Base-by-base conservation (phyloP, 1,284 basidiomycete species). In the Meira miltonrushii region DNA sequence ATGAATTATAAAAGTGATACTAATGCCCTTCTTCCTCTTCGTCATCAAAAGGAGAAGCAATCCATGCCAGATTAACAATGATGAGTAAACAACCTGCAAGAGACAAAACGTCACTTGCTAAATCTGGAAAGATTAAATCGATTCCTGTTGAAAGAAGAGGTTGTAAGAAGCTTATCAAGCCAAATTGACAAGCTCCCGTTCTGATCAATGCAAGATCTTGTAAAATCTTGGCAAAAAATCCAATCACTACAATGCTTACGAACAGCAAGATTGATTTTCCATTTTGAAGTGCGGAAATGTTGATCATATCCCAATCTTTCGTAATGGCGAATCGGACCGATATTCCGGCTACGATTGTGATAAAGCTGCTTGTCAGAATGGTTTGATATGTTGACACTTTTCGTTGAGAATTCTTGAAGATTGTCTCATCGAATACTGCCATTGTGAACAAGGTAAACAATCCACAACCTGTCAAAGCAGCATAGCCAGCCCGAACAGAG, bases 121-220 rank as follows among this genome's bases (percentile, higher is more conserved):
- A 23, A 25, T 48, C 46, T 25, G 25, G 23, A 25, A 48, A 48
- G 2, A 48, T 21, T 48, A 23, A 21, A 21, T 48, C 17, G 21
- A 48, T n/a, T 21, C 46, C 46, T 9, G 46, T 48, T 5, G 46
- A 48, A 23, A 48, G 21, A 23, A 48, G 12, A 17, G 46, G 46
- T 48, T 48, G 46, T 48, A 48, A 21, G 12, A 48, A 48, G 23
- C 17, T 48, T 5, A 48, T 23, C 23, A 48, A 48, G 12, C 17
- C 17, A 5, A 48, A 12, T 25, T 48, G n/a, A 13, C 23, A 13
- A 6, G 46, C 17, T 8, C 17, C 17, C 12, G 17, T 48, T 23
- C 17, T 48, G 12, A 21, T n/a, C 12, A 17, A 48, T 15, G 46
- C 13, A 13, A 48, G 5, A 19, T n/a, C n/a, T 48, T 48, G 46